phyloP scores from a whole-genome alignment of 768 basidiomycete genomes.

The Xerocomellus intermedius region DNA sequence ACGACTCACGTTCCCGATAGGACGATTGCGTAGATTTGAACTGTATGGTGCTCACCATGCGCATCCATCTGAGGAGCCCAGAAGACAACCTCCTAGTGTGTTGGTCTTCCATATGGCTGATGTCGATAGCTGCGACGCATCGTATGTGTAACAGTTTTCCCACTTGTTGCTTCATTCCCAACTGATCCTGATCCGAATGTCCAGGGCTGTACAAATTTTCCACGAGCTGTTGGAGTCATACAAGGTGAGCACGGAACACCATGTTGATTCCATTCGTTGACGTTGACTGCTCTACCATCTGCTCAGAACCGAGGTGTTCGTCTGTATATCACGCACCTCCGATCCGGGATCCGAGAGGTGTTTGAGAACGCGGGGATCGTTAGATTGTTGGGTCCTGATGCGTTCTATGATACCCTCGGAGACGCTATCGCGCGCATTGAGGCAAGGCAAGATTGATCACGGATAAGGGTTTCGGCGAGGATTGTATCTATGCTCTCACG shows the following conservation, averaged over 20 bases:
- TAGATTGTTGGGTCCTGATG: constrained; percentile 41
- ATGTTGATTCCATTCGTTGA: background rate
- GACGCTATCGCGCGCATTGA: constrained; percentile 42
- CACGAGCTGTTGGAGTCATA: constrained; percentile 78
- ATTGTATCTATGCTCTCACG: background rate
- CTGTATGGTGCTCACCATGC: constrained; percentile 75
- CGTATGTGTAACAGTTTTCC: constrained; percentile 50
- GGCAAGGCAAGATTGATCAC: constrained; percentile 14
- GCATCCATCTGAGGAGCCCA: constrained; percentile 89
- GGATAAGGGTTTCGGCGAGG: background rate
- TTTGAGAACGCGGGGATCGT: constrained; percentile 48
- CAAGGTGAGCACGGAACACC: constrained; percentile 41
- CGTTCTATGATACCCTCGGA: constrained; percentile 44
- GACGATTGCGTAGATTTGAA: constrained; percentile 80
- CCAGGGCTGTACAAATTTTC: constrained; percentile 81
- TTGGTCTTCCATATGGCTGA: constrained; percentile 94
- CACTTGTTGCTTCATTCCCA: background rate
- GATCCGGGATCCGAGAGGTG: constrained; percentile 31
- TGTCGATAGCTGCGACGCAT: constrained; percentile 87
- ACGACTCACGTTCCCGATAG: constrained; percentile 35
- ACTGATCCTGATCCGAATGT: constrained; percentile 7
- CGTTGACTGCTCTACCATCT: background rate
- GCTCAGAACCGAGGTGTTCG: constrained; percentile 42
- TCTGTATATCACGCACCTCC: constrained; percentile 48
- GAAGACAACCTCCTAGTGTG: constrained; percentile 67